phyloP scores from a whole-genome alignment of 257 asterid genomes.

The Solanum appendiculatum region DNA sequence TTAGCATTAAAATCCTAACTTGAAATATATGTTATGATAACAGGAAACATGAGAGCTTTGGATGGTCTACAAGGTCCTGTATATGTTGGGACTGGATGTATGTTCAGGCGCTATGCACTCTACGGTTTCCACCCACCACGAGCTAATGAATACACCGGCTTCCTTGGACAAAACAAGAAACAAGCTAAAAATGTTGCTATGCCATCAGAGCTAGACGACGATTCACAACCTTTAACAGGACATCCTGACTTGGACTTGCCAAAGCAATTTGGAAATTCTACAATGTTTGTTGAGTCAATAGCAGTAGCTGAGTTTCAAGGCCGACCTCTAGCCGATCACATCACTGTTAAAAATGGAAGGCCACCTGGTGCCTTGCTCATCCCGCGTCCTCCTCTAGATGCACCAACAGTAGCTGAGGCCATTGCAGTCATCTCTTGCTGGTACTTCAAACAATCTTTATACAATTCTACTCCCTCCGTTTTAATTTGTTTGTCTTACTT shows the following conservation, averaged over 20 bases:
- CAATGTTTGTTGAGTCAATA: constrained; percentile 72
- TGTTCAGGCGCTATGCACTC: constrained; percentile 81
- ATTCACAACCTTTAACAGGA: constrained; percentile 36
- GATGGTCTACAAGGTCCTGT: constrained; percentile 98
- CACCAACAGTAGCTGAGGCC: constrained; percentile 96
- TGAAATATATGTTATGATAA: neutral
- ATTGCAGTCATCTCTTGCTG: constrained; percentile 96
- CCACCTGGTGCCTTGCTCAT: constrained; percentile 75
- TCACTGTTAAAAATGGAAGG: constrained; percentile 76
- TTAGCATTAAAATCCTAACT: neutral
- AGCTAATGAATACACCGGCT: constrained; percentile 64
- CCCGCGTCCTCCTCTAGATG: constrained; percentile 83
- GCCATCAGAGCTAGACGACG: constrained; percentile 46
- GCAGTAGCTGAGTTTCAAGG: constrained; percentile 93
- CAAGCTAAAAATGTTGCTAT: constrained; percentile 20
- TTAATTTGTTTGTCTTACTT: neutral
- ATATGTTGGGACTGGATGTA: constrained; percentile 92
- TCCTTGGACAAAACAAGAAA: constrained; percentile 52
- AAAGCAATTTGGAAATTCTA: constrained; percentile 72
- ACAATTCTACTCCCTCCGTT: neutral
- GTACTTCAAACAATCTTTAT: constrained; percentile 16
- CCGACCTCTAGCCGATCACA: constrained; percentile 86
- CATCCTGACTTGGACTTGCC: constrained; percentile 80
- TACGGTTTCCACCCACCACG: constrained; percentile 86
- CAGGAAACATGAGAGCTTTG: constrained; percentile 96